phyloP scores from a whole-genome alignment of 225 moss, liverwort and hornwort species.

The Climacium dendroides region DNA sequence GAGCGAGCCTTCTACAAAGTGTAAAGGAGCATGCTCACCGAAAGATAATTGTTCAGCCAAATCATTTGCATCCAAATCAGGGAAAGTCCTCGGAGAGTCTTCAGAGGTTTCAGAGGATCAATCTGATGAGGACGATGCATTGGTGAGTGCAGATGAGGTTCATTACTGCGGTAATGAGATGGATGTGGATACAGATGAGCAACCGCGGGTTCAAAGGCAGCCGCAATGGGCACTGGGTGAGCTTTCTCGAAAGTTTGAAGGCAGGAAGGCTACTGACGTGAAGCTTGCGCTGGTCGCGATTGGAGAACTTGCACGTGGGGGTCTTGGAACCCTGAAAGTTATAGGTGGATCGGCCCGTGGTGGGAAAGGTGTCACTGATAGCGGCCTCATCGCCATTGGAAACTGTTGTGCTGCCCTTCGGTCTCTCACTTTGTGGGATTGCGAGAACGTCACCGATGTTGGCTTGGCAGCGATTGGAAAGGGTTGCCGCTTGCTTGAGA shows the following conservation, averaged over 20 bases:
- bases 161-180: background rate
- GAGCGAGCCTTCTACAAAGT: background rate
- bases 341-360: constrained; percentile 14
- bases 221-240: constrained; percentile 72
- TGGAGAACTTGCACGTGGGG: constrained; percentile 59
- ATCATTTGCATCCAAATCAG: background rate
- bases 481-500: constrained; percentile 62
- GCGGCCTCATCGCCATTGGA: constrained; percentile 59
- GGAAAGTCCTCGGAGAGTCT: background rate
- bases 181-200: constrained; percentile 15
- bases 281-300: constrained; percentile 54
- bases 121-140: constrained; percentile 1
- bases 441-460: constrained; percentile 44
- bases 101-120: constrained; percentile 1
- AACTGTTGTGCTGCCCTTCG: constrained; percentile 67
- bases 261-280: constrained; percentile 55
- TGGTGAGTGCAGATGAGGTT: constrained; percentile 4
- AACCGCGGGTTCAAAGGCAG: constrained; percentile 40
- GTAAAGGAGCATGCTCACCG: background rate
- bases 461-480: constrained; percentile 55
- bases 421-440: constrained; percentile 58
- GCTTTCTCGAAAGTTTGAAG: constrained; percentile 53
- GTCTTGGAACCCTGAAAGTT: constrained; percentile 43
- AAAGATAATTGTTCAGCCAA: background rate
- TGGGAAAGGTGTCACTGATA: constrained; percentile 36